A percentile compares a stretch with the other conserved stretches of the same genome.
Conservation (phyloP, 2,329 filamentous ascomycete species). For the Penicillium sp. region DNA sequence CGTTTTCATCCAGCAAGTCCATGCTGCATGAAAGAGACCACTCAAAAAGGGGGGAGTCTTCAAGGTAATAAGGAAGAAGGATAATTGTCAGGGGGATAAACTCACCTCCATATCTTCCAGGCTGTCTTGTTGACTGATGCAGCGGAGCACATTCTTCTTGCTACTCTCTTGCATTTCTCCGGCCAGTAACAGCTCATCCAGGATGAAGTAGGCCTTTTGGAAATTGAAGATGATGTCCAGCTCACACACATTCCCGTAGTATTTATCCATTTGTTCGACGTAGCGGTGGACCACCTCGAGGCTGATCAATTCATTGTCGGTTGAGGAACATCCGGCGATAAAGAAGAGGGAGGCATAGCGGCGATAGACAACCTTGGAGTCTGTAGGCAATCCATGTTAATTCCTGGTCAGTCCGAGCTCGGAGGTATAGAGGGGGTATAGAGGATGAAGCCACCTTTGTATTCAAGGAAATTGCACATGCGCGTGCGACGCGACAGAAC, state of each 20-base stretch:
- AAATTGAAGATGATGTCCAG: constrained; percentile 99
- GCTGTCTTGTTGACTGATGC: constrained; percentile 95
- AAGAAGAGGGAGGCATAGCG: constrained; percentile 99
- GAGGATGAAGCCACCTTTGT: constrained; percentile 70
- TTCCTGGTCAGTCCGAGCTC: neutral
- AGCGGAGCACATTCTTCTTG: constrained; percentile 96
- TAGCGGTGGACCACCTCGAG: constrained; percentile 99
- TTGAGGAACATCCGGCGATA: constrained; percentile 95
- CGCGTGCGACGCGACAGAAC: constrained; percentile 92
- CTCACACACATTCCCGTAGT: constrained; percentile 99
- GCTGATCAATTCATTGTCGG: constrained; percentile 96
- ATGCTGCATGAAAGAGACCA: neutral
- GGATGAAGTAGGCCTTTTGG: constrained; percentile 98
- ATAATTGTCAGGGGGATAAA: constrained; percentile 29
- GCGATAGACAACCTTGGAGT: constrained; percentile 98
- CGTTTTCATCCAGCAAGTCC: neutral
- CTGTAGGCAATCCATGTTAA: constrained; percentile 48
- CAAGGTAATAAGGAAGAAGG: neutral
- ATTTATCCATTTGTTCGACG: constrained; percentile 99
- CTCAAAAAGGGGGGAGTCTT: neutral
- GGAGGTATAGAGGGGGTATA: neutral
- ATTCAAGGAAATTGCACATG: constrained; percentile 99
- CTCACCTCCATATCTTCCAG: constrained; percentile 99
- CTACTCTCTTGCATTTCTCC: constrained; percentile 98
- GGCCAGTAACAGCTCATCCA: constrained; percentile 91